Conservation (phyloP, 2,329 filamentous ascomycete genomes). For the Colletotrichum lindemuthianum region DNA sequence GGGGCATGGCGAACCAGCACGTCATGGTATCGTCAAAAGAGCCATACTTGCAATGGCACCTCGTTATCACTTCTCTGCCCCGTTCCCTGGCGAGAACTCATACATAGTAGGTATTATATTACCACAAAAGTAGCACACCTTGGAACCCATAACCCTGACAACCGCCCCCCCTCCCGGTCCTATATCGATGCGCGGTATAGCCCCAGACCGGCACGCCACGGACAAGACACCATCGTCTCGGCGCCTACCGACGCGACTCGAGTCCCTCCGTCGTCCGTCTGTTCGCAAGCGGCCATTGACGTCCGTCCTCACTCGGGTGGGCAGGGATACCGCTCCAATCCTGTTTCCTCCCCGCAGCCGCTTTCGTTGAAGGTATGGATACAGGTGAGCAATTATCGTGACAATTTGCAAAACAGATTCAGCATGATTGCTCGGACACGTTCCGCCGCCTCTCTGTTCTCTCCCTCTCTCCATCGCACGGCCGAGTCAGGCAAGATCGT, state of each 20-base stretch:
- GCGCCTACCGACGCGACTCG: slow-evolving; percentile 23
- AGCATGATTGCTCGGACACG: too few species aligned
- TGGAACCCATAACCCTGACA: not conserved
- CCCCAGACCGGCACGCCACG: not conserved
- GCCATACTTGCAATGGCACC: slow-evolving; percentile 25
- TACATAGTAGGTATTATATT: not conserved
- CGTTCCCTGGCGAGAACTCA: slow-evolving; percentile 9
- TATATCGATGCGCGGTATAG: slow-evolving; percentile 25
- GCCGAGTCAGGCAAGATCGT: slow-evolving; percentile 1
- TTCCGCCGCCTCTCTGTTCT: too few species aligned
- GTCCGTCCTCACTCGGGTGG: not conserved
- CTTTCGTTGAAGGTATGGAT: not conserved
- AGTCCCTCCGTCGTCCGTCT: slow-evolving; percentile 15
- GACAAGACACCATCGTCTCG: slow-evolving; percentile 5
- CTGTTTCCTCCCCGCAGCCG: slow-evolving; percentile 10
- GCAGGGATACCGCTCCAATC: slow-evolving; percentile 3
- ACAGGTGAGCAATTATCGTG: slow-evolving; percentile 22
- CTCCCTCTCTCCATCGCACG: too few species aligned
- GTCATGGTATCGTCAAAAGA: slow-evolving; percentile 27
- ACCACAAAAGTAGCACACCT: not conserved
- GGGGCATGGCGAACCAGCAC: slow-evolving; percentile 2
- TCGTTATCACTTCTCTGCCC: slow-evolving; percentile 12
- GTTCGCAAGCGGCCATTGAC: slow-evolving; percentile 9
- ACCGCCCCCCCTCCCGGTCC: not conserved
- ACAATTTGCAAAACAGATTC: not conserved